These are phyloP conservation scores for Saksenaea vasiformis DNA, from an alignment of 371 early-diverging fungal species.

Conservation along the genomic window DNA sequence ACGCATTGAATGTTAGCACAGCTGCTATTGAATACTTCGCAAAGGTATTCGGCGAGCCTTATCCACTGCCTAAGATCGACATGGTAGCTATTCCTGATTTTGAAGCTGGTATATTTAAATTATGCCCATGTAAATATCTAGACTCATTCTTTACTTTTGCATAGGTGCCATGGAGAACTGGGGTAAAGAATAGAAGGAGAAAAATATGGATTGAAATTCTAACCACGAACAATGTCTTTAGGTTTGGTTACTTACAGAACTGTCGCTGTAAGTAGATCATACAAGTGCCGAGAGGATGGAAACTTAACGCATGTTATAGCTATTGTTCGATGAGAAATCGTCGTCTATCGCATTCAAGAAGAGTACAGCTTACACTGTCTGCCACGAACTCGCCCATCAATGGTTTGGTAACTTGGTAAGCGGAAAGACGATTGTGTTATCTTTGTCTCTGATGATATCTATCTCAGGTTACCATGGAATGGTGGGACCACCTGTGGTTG, in stretches of 20 bases:
- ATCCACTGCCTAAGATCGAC: slow-evolving; percentile 89
- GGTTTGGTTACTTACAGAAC: slow-evolving; percentile 86
- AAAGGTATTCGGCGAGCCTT: slow-evolving; percentile 82
- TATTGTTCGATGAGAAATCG: slow-evolving; percentile 75
- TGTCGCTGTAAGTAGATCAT: slow-evolving; percentile 41
- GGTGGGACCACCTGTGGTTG: slow-evolving; percentile 95
- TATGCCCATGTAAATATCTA: background rate
- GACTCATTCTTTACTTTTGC: background rate
- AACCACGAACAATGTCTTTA: background rate
- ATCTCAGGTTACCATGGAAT: slow-evolving; percentile 60
- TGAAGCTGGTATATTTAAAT: slow-evolving; percentile 54
- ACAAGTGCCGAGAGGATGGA: background rate
- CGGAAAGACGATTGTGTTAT: background rate
- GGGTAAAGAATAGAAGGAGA: slow-evolving; percentile 41
- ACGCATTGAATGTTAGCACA: slow-evolving; percentile 76
- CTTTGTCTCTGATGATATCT: background rate
- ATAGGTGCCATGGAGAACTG: slow-evolving; percentile 89
- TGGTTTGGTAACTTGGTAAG: slow-evolving; percentile 90
- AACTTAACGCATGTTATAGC: slow-evolving; percentile 9
- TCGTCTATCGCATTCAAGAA: slow-evolving; percentile 73
- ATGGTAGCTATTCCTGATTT: slow-evolving; percentile 92
- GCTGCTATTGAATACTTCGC: slow-evolving; percentile 79
- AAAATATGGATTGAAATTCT: background rate
- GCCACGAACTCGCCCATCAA: slow-evolving; percentile 94
- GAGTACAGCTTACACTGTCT: slow-evolving; percentile 82